Evolutionary conservation across 805 yeast species (phyloP), one percentile per base, ranked within the genome.

Genomic region (Gaillardinia entomophila): DNA sequence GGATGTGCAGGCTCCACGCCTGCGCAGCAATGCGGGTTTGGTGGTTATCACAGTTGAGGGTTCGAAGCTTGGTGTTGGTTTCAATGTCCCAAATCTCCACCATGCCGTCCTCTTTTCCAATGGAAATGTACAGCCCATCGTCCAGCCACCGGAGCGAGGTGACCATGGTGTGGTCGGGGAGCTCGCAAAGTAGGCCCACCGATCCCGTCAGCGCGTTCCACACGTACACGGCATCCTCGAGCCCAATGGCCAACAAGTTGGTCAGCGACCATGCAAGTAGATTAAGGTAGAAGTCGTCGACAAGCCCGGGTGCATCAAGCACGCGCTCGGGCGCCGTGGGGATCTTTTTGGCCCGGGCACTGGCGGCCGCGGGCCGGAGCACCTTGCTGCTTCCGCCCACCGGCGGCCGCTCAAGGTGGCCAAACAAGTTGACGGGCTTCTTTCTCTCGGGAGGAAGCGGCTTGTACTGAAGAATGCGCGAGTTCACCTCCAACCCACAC

Each of bases 51-150:
- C 84, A 79, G 35, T 72, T 66, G 81, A 92, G 79, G 1, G 95
- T 78, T 48, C 98, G 73, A 30, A 87, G 65, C 43, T 77, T 77
- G n/a, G 80, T 57, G 44, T 70, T 73, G 5, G 82, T 73, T 45
- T 83, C 95, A 17, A 84, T 79, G 57, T 92, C 97, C 96, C 97
- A 92, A 36, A 92, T 82, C 59, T 90, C 96, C 14, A 88, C 68
- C 11, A 75, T 64, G 1, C 98, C 97, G 46, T 85, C 84, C 30
- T 79, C 82, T 42, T 76, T 73, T 6, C 96, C 97, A 12, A 92
- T 75, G 0, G 95, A 79, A 13, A 92, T 65, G 50, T 87, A 87
- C 12, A 81, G 76, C 2, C 95, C 92, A 55, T 89, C 97, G 23
- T 82, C 83, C 4, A 96, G 82, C 97, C 97, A 92, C 42, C 78